phyloP scores from a whole-genome alignment of 805 yeast genomes.

The Myxozyma nipponensis region DNA sequence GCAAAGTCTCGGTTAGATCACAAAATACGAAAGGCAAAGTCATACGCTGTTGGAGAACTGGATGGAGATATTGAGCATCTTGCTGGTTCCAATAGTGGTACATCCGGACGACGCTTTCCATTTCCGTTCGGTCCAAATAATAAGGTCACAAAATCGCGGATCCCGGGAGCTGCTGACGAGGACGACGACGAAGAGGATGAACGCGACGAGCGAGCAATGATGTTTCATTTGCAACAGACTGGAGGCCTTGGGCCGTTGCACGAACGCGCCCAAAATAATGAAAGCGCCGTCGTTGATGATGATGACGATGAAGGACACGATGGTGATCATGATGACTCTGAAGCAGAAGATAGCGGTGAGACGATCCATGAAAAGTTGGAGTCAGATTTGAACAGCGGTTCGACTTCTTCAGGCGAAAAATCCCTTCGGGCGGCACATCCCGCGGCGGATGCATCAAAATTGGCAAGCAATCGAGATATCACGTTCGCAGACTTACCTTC shows the following conservation, averaged over 20 bases:
- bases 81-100: constrained; percentile 16
- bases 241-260: not conserved
- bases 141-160: not conserved
- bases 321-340: not conserved
- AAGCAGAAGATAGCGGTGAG: not conserved
- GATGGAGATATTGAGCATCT: constrained; percentile 8
- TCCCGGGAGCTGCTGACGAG: constrained; percentile 5
- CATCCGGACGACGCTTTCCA: constrained; percentile 18
- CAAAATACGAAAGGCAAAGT: constrained; percentile 75
- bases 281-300: constrained; percentile 33
- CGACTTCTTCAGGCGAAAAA: too few relatives aligned
- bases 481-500: constrained; percentile 61
- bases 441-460: not conserved
- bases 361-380: not conserved
- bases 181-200: constrained; percentile 4
- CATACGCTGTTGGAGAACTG: constrained; percentile 44
- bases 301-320: constrained; percentile 21
- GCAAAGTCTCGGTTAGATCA: constrained; percentile 72
- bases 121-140: not conserved
- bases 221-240: constrained; percentile 1
- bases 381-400: too few relatives aligned
- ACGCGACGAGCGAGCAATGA: not conserved
- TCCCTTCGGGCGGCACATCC: too few relatives aligned
- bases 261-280: constrained; percentile 19
- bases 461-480: constrained; percentile 38